Evolutionary conservation across 352 stramenopile species (phyloP).

Genomic region (Phytophthora sojae): DNA sequence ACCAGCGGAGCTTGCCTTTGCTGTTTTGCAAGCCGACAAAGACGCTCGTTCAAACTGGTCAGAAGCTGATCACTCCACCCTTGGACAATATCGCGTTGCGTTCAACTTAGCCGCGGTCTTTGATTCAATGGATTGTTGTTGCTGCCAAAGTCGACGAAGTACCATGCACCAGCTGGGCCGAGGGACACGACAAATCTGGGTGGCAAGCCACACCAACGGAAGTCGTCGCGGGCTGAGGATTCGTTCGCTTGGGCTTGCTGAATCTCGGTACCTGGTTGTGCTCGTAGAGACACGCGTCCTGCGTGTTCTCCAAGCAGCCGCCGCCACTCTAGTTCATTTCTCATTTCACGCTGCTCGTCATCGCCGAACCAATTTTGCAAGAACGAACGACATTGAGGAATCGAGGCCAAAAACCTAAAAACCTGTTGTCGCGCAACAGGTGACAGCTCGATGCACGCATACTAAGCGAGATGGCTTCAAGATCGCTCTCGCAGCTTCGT

Average conservation of each 20-base stretch:
- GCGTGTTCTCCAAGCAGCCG: not conserved
- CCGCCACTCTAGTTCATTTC: not conserved
- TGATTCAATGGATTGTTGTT: no score
- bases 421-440: not conserved
- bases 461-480: constrained; percentile 6
- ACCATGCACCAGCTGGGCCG: no score
- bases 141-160: no score
- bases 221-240: not conserved
- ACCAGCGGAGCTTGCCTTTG: no score
- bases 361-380: not conserved
- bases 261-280: not conserved
- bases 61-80: no score
- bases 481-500: constrained; percentile 3
- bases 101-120: no score
- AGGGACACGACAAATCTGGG: not conserved
- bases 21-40: no score
- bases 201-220: constrained; percentile 8
- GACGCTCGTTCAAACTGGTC: no score
- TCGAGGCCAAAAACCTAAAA: not conserved
- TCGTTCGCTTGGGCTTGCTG: not conserved
- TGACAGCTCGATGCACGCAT: not conserved
- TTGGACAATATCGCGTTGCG: no score
- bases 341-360: constrained; percentile 1
- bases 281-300: not conserved
- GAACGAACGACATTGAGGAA: not conserved